Conservation (phyloP, 2,329 filamentous ascomycete species). For the Diaporthe longicolla region DNA sequence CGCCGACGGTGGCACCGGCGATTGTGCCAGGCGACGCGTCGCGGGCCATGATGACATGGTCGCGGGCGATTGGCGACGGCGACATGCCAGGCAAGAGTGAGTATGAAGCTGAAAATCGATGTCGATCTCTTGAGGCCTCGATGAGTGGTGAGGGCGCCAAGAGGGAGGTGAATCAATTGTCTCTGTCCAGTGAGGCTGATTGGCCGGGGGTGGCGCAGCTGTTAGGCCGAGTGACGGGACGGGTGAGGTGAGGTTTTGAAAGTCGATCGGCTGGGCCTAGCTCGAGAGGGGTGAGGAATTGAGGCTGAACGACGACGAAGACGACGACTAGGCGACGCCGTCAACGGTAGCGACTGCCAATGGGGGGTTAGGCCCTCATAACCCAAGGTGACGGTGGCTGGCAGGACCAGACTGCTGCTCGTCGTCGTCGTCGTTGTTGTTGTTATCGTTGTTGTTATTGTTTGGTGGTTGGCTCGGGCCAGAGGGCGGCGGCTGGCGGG, state of each 20-base stretch:
- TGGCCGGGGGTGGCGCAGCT: conserved; percentile 30
- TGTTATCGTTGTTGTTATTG: neutral
- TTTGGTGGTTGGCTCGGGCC: conserved; percentile 3
- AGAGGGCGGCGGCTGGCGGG: conserved; percentile 6
- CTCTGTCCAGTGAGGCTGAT: conserved; percentile 30
- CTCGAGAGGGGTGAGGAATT: neutral
- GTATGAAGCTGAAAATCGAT: conserved; percentile 32
- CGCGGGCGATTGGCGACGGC: conserved; percentile 30
- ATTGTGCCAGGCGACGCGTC: conserved; percentile 48
- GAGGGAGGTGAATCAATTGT: conserved; percentile 35
- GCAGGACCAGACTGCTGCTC: conserved; percentile 10
- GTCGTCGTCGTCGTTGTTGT: neutral
- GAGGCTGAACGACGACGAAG: conserved; percentile 11
- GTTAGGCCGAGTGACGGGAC: conserved; percentile 26
- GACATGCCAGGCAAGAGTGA: conserved; percentile 32
- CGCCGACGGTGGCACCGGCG: conserved; percentile 53
- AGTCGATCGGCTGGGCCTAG: conserved; percentile 25
- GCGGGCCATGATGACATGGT: conserved; percentile 43
- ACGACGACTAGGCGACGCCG: conserved; percentile 26
- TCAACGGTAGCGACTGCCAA: conserved; percentile 40
- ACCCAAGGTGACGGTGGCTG: conserved; percentile 36
- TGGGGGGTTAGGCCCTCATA: conserved; percentile 37
- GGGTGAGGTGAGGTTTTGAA: conserved; percentile 2
- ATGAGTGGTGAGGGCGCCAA: conserved; percentile 26
- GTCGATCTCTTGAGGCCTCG: conserved; percentile 27